phyloP scores from a whole-genome alignment of 1,284 basidiomycete species.

The Cryptococcus depauperatus region DNA sequence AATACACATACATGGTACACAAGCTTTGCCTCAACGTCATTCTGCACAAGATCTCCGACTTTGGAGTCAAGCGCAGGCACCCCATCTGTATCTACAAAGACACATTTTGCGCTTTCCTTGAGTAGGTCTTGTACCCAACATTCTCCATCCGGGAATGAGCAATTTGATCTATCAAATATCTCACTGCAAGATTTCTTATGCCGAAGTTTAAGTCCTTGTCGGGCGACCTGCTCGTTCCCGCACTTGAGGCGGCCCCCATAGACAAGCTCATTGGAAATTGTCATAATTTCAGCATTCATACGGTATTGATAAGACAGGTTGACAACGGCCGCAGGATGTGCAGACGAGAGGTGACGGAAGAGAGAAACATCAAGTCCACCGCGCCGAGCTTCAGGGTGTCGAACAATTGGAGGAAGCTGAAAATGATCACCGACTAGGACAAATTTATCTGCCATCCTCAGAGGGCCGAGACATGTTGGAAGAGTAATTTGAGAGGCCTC shows the following conservation, averaged over 20 bases:
- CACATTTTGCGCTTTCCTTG: conserved; percentile 65
- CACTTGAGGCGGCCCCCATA: conserved; percentile 72
- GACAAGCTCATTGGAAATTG: conserved; percentile 79
- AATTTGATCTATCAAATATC: conserved; percentile 6
- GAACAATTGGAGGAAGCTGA: conserved; percentile 88
- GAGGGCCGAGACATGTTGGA: conserved; percentile 86
- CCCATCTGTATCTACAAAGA: conserved; percentile 87
- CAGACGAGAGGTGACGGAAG: conserved; percentile 78
- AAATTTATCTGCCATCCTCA: conserved; percentile 69
- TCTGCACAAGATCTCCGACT: conserved; percentile 83
- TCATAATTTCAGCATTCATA: conserved; percentile 97
- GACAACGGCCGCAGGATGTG: conserved; percentile 72
- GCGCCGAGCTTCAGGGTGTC: conserved; percentile 65
- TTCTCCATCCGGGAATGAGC: conserved; percentile 41
- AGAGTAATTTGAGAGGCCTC: conserved; percentile 97
- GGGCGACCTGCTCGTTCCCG: conserved; percentile 64
- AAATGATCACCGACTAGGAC: conserved; percentile 95
- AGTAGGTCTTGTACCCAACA: conserved; percentile 70
- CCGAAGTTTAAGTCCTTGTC: conserved; percentile 54
- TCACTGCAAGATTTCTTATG: conserved; percentile 41
- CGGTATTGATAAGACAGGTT: conserved; percentile 84
- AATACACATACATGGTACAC: conserved; percentile 42
- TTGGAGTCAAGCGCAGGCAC: conserved; percentile 68
- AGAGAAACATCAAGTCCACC: conserved; percentile 84
- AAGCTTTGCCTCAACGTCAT: conserved; percentile 63